Evolutionary conservation across 1,139 yeast genomes (phyloP).

Genomic region (Blastobotrys serpentis): DNA sequence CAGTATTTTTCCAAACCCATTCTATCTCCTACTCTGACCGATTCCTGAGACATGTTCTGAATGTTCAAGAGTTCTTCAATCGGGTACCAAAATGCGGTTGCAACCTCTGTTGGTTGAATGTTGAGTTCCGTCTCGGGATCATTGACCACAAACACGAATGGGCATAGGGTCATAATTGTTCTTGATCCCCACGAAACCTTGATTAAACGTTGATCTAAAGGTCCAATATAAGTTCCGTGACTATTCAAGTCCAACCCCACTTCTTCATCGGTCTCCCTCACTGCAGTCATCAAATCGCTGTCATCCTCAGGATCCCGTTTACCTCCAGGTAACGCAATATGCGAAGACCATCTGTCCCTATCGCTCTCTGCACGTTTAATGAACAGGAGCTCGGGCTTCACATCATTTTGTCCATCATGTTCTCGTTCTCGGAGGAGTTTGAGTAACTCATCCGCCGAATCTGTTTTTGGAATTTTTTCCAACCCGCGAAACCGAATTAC

Average conservation of each 20-base stretch:
- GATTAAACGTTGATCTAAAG: constrained; percentile 39
- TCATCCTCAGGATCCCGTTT: constrained; percentile 39
- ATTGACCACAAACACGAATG: constrained; percentile 37
- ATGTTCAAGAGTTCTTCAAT: constrained; percentile 31
- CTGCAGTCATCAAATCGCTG: constrained; percentile 37
- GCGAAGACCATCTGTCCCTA: constrained; percentile 45
- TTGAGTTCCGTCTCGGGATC: constrained; percentile 27
- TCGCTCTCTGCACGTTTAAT: constrained; percentile 40
- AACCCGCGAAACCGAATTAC: constrained; percentile 26
- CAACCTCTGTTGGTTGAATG: constrained; percentile 39
- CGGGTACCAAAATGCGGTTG: constrained; percentile 43
- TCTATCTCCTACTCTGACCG: constrained; percentile 32
- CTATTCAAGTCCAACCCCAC: constrained; percentile 39
- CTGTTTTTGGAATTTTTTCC: constrained; percentile 12
- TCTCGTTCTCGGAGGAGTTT: constrained; percentile 4
- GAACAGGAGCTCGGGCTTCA: constrained; percentile 36
- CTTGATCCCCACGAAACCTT: constrained; percentile 39
- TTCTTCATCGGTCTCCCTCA: constrained; percentile 42
- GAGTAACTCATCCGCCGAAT: constrained; percentile 1
- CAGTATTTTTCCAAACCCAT: constrained; percentile 24
- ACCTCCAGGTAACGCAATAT: constrained; percentile 45
- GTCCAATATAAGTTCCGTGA: constrained; percentile 35
- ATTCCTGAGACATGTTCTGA: constrained; percentile 24
- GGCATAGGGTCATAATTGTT: constrained; percentile 39
- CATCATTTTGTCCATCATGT: background rate